Evolutionary conservation across 805 yeast genomes (phyloP).

Genomic region (Candida pseudofarinosa): DNA sequence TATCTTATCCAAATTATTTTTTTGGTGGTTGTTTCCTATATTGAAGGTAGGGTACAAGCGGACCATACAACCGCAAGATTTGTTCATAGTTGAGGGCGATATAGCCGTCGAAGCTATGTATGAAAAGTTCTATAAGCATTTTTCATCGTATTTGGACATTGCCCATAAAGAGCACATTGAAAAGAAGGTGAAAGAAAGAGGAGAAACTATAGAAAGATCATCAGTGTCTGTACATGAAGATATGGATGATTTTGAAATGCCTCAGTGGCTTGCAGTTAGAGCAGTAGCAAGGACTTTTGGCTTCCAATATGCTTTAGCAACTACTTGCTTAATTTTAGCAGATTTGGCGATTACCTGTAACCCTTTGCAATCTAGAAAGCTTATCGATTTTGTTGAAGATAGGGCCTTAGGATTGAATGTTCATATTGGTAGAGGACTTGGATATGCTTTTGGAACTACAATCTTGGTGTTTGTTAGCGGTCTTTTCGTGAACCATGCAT

Average conservation of each 20-base stretch:
- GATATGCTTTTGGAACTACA: slow-evolving; percentile 38
- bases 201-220: slow-evolving; percentile 18
- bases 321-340: slow-evolving; percentile 25
- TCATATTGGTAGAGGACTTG: slow-evolving; percentile 33
- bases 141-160: slow-evolving; percentile 16
- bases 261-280: slow-evolving; percentile 18
- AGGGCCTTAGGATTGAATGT: slow-evolving; percentile 21
- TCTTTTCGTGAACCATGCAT: slow-evolving; percentile 53
- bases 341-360: slow-evolving; percentile 21
- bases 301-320: slow-evolving; percentile 28
- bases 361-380: slow-evolving; percentile 35
- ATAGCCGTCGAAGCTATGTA: slow-evolving; percentile 32
- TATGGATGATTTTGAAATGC: slow-evolving; percentile 26
- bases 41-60: slow-evolving; percentile 67
- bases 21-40: slow-evolving; percentile 68
- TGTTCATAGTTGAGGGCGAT: slow-evolving; percentile 38
- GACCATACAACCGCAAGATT: slow-evolving; percentile 61
- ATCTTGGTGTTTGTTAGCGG: slow-evolving; percentile 27
- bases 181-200: slow-evolving; percentile 24
- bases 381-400: slow-evolving; percentile 32
- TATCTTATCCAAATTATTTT: slow-evolving; percentile 40
- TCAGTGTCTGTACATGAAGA: slow-evolving; percentile 21
- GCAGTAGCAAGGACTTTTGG: slow-evolving; percentile 27
- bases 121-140: slow-evolving; percentile 17
- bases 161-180: slow-evolving; percentile 19